Conservation (phyloP, 768 basidiomycete genomes). For the Guyanaporus albipodus region DNA sequence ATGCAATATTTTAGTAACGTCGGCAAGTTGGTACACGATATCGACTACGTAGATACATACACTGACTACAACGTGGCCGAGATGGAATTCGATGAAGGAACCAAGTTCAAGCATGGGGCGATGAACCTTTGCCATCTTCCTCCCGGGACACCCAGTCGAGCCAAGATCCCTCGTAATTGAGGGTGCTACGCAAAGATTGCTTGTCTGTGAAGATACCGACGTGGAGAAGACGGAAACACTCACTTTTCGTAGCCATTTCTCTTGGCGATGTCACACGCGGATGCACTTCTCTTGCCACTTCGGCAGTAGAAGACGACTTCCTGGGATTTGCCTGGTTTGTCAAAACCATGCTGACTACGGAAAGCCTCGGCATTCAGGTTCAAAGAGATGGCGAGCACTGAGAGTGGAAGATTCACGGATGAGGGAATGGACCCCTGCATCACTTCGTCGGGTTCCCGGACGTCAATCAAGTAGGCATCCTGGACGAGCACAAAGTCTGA, state of each 20-base stretch:
- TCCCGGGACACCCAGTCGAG: constrained; percentile 72
- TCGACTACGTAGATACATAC: background rate
- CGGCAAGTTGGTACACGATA: background rate
- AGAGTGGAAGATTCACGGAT: constrained; percentile 84
- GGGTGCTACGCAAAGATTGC: constrained; percentile 35
- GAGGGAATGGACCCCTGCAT: constrained; percentile 91
- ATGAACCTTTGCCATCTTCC: constrained; percentile 36
- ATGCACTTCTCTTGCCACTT: constrained; percentile 78
- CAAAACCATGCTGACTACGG: constrained; percentile 62
- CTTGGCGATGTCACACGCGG: constrained; percentile 78
- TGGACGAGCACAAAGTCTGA: constrained; percentile 28
- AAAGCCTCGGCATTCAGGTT: constrained; percentile 54
- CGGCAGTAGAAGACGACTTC: constrained; percentile 89
- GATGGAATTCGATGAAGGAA: background rate
- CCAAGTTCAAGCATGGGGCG: too few species aligned
- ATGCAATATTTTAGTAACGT: background rate
- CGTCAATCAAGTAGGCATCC: constrained; percentile 78
- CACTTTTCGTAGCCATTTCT: constrained; percentile 81
- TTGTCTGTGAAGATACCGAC: background rate
- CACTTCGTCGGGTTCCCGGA: constrained; percentile 91
- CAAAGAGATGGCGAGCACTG: constrained; percentile 66
- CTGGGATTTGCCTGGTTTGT: constrained; percentile 66
- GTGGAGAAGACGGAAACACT: constrained; percentile 23
- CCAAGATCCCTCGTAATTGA: constrained; percentile 88
- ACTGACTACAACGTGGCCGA: background rate